Percentiles rank a stretch among this genome's conserved stretches.
phyloP scores from a whole-genome alignment of 371 early-diverging fungal species.

The Mucor ambiguus region DNA sequence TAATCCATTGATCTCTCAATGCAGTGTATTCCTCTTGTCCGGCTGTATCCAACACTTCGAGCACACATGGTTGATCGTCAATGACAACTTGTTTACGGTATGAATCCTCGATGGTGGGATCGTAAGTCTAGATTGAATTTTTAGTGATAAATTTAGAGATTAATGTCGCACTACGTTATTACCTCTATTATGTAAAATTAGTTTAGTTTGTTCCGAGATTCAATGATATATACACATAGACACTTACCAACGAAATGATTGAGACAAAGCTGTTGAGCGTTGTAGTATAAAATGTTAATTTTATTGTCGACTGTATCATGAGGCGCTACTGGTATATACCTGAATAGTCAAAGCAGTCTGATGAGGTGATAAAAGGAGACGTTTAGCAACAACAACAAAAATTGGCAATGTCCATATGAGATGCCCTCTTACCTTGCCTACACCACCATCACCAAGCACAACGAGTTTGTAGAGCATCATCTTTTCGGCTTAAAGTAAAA shows the following conservation, averaged over 20 bases:
- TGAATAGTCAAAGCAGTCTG: slow-evolving; percentile 43
- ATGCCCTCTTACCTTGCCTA: slow-evolving; percentile 47
- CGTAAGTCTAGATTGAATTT: slow-evolving; percentile 31
- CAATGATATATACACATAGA: neutral
- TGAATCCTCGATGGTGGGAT: slow-evolving; percentile 45
- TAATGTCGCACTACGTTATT: slow-evolving; percentile 75
- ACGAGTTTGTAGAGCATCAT: slow-evolving; percentile 68
- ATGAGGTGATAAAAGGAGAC: slow-evolving; percentile 1
- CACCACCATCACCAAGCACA: slow-evolving; percentile 59
- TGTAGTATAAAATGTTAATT: neutral
- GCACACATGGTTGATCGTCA: slow-evolving; percentile 84
- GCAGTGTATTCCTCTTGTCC: slow-evolving; percentile 89
- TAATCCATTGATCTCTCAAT: slow-evolving; percentile 95
- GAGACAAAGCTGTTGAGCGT: slow-evolving; percentile 56
- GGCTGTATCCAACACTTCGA: slow-evolving; percentile 93
- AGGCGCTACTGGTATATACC: slow-evolving; percentile 12
- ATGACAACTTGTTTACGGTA: slow-evolving; percentile 83
- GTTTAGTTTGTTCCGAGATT: neutral
- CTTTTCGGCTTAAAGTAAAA: slow-evolving; percentile 18
- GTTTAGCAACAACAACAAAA: neutral
- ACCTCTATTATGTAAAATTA: slow-evolving; percentile 49
- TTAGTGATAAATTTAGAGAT: slow-evolving; percentile 42
- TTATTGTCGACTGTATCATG: neutral
- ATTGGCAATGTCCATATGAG: neutral
- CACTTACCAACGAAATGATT: slow-evolving; percentile 75